These are phyloP conservation scores for Syzygium oleosum DNA, from an alignment of 345 rosid species.

Conservation along the genomic window DNA sequence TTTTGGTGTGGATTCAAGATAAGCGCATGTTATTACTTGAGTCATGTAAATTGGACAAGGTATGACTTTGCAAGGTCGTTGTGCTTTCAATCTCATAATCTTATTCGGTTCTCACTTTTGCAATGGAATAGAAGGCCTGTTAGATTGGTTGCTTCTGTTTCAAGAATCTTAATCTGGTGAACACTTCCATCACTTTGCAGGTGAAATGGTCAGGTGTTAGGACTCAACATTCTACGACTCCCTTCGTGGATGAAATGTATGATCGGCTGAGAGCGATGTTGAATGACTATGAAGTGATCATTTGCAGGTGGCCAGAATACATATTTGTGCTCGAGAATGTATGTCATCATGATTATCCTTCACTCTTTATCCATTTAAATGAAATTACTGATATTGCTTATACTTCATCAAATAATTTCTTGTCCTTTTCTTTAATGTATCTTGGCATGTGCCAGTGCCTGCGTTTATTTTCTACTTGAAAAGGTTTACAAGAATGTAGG, in stretches of 20 bases:
- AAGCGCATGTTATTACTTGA: conserved; percentile 80
- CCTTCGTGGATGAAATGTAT: conserved; percentile 93
- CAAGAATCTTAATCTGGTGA: background rate
- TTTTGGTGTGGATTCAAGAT: conserved; percentile 97
- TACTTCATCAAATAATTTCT: background rate
- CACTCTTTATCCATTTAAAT: background rate
- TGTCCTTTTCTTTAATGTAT: background rate
- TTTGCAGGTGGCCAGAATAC: conserved; percentile 96
- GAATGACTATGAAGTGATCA: conserved; percentile 76
- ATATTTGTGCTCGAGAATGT: conserved; percentile 87
- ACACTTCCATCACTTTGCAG: conserved; percentile 34
- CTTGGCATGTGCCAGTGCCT: background rate
- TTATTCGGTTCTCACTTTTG: background rate
- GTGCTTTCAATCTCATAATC: background rate
- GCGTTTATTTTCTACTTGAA: background rate
- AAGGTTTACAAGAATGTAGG: background rate
- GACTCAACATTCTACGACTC: conserved; percentile 93
- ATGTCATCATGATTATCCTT: conserved; percentile 10
- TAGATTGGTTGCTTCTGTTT: background rate
- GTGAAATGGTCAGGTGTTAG: conserved; percentile 93
- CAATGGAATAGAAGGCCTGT: background rate
- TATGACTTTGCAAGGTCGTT: conserved; percentile 3
- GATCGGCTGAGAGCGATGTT: conserved; percentile 72
- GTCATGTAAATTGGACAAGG: conserved; percentile 96
- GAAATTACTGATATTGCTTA: background rate